Base-by-base conservation (phyloP, 768 basidiomycete genomes). In the Amanita pseudoporphyria region DNA sequence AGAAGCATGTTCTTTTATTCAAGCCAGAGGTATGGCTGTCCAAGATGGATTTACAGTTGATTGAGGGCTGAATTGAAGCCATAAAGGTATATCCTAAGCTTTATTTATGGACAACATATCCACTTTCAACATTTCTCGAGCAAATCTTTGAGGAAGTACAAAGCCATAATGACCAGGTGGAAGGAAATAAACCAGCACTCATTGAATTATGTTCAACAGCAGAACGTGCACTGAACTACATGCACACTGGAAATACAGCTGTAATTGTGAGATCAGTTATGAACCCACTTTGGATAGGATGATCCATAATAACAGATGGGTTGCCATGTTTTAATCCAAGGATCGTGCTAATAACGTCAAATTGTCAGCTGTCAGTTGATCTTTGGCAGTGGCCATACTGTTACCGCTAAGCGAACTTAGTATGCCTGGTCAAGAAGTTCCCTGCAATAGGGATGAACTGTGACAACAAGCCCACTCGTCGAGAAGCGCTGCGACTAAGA, bases 221-320 rank as follows among this genome's bases (percentile, higher is more conserved):
- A n/a, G n/a, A n/a, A n/a, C n/a, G n/a, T n/a, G n/a, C n/a, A n/a
- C n/a, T n/a, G n/a, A n/a, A n/a, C n/a, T n/a, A n/a, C n/a, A n/a
- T n/a, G n/a, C n/a, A n/a, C n/a, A n/a, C 46, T 38, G 46, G 46
- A 9, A 47, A 47, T 19, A n/a, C 22, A 21, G 46, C 46, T 7
- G 46, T 47, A 16, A 47, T 47, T 16, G 35, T 32, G 12, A 47
- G 32, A 9, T n/a, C 46, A 4, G 46, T 37, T 14, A 47, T 47
- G 46, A 47, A 47, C 18, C 46, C 46, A 16, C 33, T 47, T 14
- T 47, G 46, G 46, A 47, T 47, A 13, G 46, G 46, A 24, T 14
- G 7, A 9, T 10, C 46, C 10, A 35, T 47, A 9, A 35, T 47
- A 2, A 32, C 38, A 2, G 46, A 47, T 36, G 46, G 46, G 7